These are phyloP conservation scores for Priceomyces fermenticarens DNA, from an alignment of 805 yeast genomes.

Conservation along the genomic window DNA sequence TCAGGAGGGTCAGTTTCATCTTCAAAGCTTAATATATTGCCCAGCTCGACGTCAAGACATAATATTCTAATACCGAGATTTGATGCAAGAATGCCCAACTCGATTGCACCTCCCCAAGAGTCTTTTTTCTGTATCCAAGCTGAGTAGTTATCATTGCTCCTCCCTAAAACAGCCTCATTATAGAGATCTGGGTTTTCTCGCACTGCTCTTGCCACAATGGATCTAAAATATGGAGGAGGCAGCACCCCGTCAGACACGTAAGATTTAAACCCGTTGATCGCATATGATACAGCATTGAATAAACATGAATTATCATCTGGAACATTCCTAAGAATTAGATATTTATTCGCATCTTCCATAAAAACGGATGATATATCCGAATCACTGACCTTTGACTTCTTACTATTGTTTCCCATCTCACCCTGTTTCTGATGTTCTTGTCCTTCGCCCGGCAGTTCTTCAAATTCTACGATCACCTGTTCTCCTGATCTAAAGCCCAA, in stretches of 20 bases:
- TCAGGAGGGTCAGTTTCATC: constrained; percentile 30
- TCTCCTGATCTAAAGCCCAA: constrained; percentile 59
- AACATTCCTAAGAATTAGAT: constrained; percentile 51
- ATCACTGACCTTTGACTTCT: not conserved
- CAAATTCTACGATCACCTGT: constrained; percentile 42
- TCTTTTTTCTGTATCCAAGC: constrained; percentile 58
- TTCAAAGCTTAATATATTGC: constrained; percentile 52
- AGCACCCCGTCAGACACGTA: constrained; percentile 33
- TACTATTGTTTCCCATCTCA: constrained; percentile 4
- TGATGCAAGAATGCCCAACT: constrained; percentile 58
- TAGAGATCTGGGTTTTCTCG: constrained; percentile 37
- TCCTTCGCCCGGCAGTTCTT: not conserved
- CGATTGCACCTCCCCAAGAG: constrained; percentile 87
- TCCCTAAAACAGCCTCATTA: constrained; percentile 57
- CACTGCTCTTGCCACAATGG: constrained; percentile 49
- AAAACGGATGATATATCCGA: constrained; percentile 24
- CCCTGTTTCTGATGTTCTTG: constrained; percentile 5
- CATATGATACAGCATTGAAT: constrained; percentile 62
- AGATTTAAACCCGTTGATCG: constrained; percentile 28
- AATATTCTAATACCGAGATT: constrained; percentile 50
- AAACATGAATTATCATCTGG: constrained; percentile 80
- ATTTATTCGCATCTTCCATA: constrained; percentile 20
- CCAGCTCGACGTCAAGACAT: constrained; percentile 65
- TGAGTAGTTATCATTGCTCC: constrained; percentile 45
- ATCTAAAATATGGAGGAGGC: constrained; percentile 48